These are phyloP conservation scores for Paecilomyces niveus DNA, from an alignment of 2,329 filamentous ascomycete genomes.

Conservation along the genomic window DNA sequence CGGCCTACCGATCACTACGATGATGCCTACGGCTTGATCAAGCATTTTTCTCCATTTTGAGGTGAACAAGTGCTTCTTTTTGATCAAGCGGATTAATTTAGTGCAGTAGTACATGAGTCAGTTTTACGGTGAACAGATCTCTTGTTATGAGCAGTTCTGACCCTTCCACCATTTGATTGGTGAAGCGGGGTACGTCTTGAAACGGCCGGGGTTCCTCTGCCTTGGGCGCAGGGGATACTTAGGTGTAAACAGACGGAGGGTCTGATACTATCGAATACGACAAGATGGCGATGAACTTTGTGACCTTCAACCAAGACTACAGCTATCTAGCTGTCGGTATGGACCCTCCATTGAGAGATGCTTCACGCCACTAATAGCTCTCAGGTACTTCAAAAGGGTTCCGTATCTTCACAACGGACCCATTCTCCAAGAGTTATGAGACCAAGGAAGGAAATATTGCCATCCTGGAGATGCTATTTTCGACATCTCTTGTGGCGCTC, in stretches of 20 bases:
- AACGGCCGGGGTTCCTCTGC: neutral
- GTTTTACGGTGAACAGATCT: neutral
- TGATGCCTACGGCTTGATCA: neutral
- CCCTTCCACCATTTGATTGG: slow-evolving; percentile 5
- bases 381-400: slow-evolving; percentile 87
- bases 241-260: neutral
- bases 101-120: neutral
- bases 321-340: slow-evolving; percentile 90
- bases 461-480: slow-evolving; percentile 98
- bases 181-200: slow-evolving; percentile 7
- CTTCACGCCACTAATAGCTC: slow-evolving; percentile 4
- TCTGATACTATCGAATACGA: slow-evolving; percentile 1
- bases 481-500: slow-evolving; percentile 88
- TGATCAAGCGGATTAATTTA: neutral
- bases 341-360: slow-evolving; percentile 19
- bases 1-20: neutral
- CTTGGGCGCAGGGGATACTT: neutral
- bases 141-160: neutral
- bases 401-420: slow-evolving; percentile 93
- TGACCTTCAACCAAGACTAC: slow-evolving; percentile 99
- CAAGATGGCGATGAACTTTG: slow-evolving; percentile 83
- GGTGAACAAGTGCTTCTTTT: neutral
- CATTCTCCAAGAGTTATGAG: slow-evolving; percentile 90
- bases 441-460: slow-evolving; percentile 92
- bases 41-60: neutral